Percentiles rank a stretch among this genome's conserved stretches.
These are phyloP conservation scores for Aegilops tauschii DNA, from an alignment of 176 grass and related monocot genomes.

Conservation along the genomic window DNA sequence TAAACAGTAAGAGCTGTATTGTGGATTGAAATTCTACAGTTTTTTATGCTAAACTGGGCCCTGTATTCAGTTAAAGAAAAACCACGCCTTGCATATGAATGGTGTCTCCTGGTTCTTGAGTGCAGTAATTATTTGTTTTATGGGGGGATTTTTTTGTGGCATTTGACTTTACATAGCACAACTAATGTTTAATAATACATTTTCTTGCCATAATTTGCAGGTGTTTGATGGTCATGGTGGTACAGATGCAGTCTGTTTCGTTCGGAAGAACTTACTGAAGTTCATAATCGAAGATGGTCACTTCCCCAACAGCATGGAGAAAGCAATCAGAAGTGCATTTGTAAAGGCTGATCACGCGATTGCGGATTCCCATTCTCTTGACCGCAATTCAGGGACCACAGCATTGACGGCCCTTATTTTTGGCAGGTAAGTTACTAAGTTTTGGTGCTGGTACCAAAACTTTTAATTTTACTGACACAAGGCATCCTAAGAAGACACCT, in stretches of 20 bases:
- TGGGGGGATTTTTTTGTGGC: background rate
- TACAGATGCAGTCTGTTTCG: conserved; percentile 82
- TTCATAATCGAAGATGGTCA: conserved; percentile 80
- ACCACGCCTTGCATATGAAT: background rate
- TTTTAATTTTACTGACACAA: background rate
- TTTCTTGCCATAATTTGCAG: conserved; percentile 26
- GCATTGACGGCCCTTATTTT: conserved; percentile 74
- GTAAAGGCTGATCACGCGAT: conserved; percentile 76
- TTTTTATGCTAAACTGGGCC: background rate
- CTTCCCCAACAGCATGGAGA: conserved; percentile 73
- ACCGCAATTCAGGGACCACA: conserved; percentile 83
- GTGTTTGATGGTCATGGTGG: conserved; percentile 98
- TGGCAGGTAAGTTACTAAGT: conserved; percentile 60
- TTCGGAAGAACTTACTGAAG: conserved; percentile 79
- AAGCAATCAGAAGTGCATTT: conserved; percentile 71
- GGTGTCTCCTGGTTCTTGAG: background rate
- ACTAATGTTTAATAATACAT: conserved; percentile 32
- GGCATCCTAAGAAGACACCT: background rate
- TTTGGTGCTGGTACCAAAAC: conserved; percentile 7
- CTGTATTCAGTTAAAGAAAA: background rate
- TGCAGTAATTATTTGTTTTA: background rate
- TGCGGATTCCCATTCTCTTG: conserved; percentile 85
- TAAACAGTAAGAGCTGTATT: background rate
- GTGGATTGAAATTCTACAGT: background rate
- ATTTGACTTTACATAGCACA: background rate